Evolutionary conservation across 2,329 filamentous ascomycete genomes (phyloP).

Genomic region (Phialophora expanda): DNA sequence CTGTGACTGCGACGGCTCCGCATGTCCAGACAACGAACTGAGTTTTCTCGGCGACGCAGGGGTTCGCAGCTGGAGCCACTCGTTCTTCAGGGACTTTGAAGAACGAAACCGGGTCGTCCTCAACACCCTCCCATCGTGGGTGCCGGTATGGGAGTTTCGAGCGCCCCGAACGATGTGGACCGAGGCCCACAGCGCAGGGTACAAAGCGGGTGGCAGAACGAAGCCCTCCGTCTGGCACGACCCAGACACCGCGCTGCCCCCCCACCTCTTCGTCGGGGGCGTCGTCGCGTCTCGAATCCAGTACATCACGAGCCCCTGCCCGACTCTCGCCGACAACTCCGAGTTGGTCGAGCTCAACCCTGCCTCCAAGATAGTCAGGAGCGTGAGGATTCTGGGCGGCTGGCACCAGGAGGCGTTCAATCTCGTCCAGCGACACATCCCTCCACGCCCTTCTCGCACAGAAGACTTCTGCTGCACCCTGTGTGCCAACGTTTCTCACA

Average conservation of each 20-base stretch:
- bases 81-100: neutral
- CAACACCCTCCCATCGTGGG: neutral
- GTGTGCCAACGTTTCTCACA: neutral
- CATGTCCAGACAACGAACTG: constrained; percentile 4
- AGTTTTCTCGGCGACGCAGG: constrained; percentile 3
- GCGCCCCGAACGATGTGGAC: neutral
- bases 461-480: neutral
- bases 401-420: neutral
- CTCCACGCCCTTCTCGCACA: neutral
- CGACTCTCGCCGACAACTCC: neutral
- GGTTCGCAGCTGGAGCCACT: neutral
- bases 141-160: constrained; percentile 2
- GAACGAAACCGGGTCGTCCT: neutral
- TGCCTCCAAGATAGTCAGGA: neutral
- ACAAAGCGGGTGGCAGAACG: constrained; percentile 1
- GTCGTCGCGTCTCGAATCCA: neutral
- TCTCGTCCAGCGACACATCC: neutral
- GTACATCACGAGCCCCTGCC: neutral
- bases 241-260: neutral
- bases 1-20: neutral
- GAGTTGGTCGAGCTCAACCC: neutral
- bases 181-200: constrained; percentile 3
- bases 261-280: neutral
- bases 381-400: neutral
- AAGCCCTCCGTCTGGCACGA: neutral